Conservation (phyloP, 441 rosid genomes). For the Manihot esculenta region DNA sequence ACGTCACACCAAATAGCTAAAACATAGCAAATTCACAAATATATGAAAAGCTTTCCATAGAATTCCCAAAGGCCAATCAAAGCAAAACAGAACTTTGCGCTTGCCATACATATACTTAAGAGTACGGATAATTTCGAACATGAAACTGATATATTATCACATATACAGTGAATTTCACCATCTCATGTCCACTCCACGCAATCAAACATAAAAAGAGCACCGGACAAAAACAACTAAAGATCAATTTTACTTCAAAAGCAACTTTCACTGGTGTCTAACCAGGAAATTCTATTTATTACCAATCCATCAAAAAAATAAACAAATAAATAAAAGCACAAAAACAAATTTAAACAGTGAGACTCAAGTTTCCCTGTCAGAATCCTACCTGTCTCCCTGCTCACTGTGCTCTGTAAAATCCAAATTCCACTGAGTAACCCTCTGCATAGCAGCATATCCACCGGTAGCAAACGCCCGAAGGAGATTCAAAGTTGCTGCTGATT, state of each 20-base stretch:
- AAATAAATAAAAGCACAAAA: no score
- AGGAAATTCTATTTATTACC: slow-evolving; percentile 1
- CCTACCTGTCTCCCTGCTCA: slow-evolving; percentile 91
- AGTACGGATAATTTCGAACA: neutral
- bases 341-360: neutral
- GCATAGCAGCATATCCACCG: slow-evolving; percentile 98
- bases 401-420: slow-evolving; percentile 84
- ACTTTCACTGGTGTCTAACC: slow-evolving; percentile 2
- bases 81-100: neutral
- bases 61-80: slow-evolving; percentile 8
- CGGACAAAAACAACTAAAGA: slow-evolving; percentile 12
- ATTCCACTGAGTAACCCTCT: slow-evolving; percentile 96
- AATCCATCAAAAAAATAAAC: neutral
- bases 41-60: neutral
- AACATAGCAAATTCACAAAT: slow-evolving; percentile 9
- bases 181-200: neutral
- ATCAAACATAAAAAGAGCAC: neutral
- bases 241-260: neutral
- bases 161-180: slow-evolving; percentile 1
- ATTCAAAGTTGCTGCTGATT: slow-evolving; percentile 84
- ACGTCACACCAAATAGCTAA: neutral
- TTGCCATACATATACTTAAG: neutral
- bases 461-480: slow-evolving; percentile 94
- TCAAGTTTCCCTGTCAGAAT: neutral
- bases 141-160: slow-evolving; percentile 1